Percentiles rank a stretch among this genome's conserved stretches.
These are phyloP conservation scores for Choricystis sp. DNA, from an alignment of 139 green algal species.

Conservation along the genomic window DNA sequence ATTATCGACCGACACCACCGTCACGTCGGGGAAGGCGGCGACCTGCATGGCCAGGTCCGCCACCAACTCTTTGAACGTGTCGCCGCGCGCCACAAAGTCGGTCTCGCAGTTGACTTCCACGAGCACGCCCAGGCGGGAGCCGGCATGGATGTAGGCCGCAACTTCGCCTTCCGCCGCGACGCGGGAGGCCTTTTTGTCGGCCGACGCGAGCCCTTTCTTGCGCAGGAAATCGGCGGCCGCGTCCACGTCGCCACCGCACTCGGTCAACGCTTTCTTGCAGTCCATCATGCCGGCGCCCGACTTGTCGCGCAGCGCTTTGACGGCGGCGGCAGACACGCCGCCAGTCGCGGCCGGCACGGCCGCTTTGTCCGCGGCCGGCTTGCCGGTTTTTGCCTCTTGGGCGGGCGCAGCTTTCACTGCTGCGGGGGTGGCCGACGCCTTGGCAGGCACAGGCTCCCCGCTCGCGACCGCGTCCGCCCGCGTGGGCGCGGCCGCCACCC, in stretches of 20 bases:
- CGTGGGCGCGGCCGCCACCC: neutral
- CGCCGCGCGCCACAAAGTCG: conserved; percentile 80
- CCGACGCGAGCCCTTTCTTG: conserved; percentile 89
- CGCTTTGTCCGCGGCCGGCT: conserved; percentile 1
- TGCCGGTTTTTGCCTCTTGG: conserved; percentile 9
- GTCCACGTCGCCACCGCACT: conserved; percentile 65
- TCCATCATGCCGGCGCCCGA: conserved; percentile 95
- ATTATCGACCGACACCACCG: conserved; percentile 41
- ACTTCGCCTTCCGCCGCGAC: conserved; percentile 83
- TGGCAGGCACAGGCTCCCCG: neutral
- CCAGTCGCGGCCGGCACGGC: neutral
- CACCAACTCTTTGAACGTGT: conserved; percentile 70
- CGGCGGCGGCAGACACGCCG: conserved; percentile 52
- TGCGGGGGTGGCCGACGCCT: neutral
- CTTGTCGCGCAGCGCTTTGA: conserved; percentile 72
- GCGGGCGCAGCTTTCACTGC: conserved; percentile 2
- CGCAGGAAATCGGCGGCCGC: conserved; percentile 65
- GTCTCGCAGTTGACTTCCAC: conserved; percentile 95
- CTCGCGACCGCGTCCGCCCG: neutral
- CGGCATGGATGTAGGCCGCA: conserved; percentile 83
- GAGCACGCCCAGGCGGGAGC: conserved; percentile 68
- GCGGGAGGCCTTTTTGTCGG: conserved; percentile 90
- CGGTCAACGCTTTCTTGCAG: conserved; percentile 92
- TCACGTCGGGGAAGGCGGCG: conserved; percentile 43
- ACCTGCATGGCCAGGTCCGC: conserved; percentile 57